Evolutionary conservation across 1,284 basidiomycete species (phyloP).

Genomic region (Fistulinella cinereoalba): DNA sequence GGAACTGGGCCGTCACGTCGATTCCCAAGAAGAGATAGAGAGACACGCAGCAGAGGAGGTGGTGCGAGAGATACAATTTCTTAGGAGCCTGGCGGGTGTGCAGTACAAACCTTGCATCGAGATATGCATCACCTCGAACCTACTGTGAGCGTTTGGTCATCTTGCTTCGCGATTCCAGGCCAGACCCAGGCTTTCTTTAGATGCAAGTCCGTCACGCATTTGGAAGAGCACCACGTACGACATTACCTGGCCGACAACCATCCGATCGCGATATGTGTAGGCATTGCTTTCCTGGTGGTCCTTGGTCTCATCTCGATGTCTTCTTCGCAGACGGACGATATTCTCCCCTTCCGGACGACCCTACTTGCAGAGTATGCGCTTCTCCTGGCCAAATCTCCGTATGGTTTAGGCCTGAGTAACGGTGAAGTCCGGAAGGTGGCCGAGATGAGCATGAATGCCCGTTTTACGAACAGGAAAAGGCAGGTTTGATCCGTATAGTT

Average conservation of each 20-base stretch:
- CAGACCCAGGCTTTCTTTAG: constrained; percentile 34
- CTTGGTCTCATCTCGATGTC: not conserved
- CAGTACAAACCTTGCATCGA: constrained; percentile 64
- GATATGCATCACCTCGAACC: constrained; percentile 79
- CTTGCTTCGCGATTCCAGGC: not conserved
- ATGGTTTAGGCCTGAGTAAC: constrained; percentile 64
- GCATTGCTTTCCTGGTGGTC: constrained; percentile 26
- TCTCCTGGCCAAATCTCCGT: constrained; percentile 62
- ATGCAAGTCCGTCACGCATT: constrained; percentile 61
- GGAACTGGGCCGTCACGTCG: constrained; percentile 10
- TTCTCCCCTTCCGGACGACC: constrained; percentile 70
- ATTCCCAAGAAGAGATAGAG: constrained; percentile 12
- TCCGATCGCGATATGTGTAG: constrained; percentile 73
- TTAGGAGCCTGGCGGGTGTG: constrained; percentile 12
- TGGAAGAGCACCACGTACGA: constrained; percentile 71
- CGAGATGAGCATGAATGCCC: constrained; percentile 57
- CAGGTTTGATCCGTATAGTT: no score
- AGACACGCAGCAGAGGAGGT: constrained; percentile 25
- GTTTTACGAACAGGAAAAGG: constrained; percentile 35
- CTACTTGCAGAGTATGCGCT: constrained; percentile 74
- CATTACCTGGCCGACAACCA: constrained; percentile 64
- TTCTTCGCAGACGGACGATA: constrained; percentile 69
- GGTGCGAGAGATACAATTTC: constrained; percentile 23
- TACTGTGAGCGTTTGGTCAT: constrained; percentile 48
- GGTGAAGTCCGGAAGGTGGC: constrained; percentile 57